These are phyloP conservation scores for Penicillium sp. DNA, from an alignment of 2,329 filamentous ascomycete genomes.

Conservation along the genomic window DNA sequence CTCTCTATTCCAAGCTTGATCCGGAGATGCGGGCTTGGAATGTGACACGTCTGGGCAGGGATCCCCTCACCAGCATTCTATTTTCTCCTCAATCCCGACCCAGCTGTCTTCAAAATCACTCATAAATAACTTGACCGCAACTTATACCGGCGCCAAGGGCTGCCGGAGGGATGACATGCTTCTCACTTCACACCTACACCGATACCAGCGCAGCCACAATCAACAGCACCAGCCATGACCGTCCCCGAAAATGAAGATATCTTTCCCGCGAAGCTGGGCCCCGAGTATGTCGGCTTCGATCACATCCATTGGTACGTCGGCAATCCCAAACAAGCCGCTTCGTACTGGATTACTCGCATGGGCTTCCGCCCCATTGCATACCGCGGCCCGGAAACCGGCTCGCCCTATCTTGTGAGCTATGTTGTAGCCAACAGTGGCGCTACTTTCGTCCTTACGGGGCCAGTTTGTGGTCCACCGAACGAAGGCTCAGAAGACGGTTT, in stretches of 20 bases:
- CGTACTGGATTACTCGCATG: conserved; percentile 74
- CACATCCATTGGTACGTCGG: conserved; percentile 89
- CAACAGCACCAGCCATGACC: conserved; percentile 1
- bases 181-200: neutral
- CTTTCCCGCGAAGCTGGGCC: conserved; percentile 18
- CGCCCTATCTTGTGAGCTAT: conserved; percentile 66
- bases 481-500: conserved; percentile 51
- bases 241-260: conserved; percentile 10
- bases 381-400: conserved; percentile 75
- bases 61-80: neutral
- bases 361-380: conserved; percentile 74
- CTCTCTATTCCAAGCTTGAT: neutral
- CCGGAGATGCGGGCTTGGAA: neutral
- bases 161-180: neutral
- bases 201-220: neutral
- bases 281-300: conserved; percentile 56
- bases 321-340: conserved; percentile 83
- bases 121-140: neutral
- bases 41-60: conserved; percentile 4
- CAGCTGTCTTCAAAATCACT: conserved; percentile 1
- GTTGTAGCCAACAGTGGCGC: conserved; percentile 68
- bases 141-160: neutral
- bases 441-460: conserved; percentile 75
- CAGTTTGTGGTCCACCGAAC: conserved; percentile 51
- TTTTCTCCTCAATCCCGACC: neutral